phyloP scores from a whole-genome alignment of 2,329 filamentous ascomycete genomes.

The Fusarium goolgardi region DNA sequence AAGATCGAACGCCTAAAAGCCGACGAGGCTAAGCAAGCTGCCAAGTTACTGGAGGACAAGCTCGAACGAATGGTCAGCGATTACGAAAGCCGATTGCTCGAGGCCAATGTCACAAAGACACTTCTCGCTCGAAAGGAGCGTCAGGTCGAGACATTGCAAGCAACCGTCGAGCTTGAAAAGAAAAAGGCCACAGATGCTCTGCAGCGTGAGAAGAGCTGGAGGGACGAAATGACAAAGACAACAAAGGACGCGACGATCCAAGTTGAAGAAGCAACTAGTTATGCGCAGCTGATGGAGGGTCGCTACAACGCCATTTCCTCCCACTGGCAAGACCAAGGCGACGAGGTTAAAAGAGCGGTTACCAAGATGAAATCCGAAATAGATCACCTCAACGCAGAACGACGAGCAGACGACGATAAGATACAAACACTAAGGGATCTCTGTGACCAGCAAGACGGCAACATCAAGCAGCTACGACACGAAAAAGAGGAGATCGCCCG shows the following conservation, averaged over 20 bases:
- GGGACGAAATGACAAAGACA: conserved; percentile 71
- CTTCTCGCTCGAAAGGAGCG: conserved; percentile 78
- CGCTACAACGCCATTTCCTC: conserved; percentile 75
- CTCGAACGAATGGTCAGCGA: conserved; percentile 75
- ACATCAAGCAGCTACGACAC: conserved; percentile 68
- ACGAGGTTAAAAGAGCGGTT: conserved; percentile 67
- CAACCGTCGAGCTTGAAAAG: conserved; percentile 72
- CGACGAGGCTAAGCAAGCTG: conserved; percentile 77
- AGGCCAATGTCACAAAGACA: conserved; percentile 77
- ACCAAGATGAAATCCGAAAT: conserved; percentile 65
- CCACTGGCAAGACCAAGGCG: conserved; percentile 75
- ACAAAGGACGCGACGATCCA: conserved; percentile 69
- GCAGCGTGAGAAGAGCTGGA: conserved; percentile 70
- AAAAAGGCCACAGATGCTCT: conserved; percentile 69
- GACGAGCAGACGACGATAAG: conserved; percentile 70
- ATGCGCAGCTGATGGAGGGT: conserved; percentile 75
- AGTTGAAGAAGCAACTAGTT: conserved; percentile 72
- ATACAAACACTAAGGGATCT: conserved; percentile 74
- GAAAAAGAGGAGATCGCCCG: conserved; percentile 71
- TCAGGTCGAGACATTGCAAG: conserved; percentile 76
- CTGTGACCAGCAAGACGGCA: conserved; percentile 78
- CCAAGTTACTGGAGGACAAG: conserved; percentile 75
- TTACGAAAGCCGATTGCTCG: conserved; percentile 75
- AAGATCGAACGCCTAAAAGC: conserved; percentile 72
- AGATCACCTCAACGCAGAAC: conserved; percentile 64